phyloP scores from a whole-genome alignment of 2,329 filamentous ascomycete genomes.

The Ceratocystis lukuohia region DNA sequence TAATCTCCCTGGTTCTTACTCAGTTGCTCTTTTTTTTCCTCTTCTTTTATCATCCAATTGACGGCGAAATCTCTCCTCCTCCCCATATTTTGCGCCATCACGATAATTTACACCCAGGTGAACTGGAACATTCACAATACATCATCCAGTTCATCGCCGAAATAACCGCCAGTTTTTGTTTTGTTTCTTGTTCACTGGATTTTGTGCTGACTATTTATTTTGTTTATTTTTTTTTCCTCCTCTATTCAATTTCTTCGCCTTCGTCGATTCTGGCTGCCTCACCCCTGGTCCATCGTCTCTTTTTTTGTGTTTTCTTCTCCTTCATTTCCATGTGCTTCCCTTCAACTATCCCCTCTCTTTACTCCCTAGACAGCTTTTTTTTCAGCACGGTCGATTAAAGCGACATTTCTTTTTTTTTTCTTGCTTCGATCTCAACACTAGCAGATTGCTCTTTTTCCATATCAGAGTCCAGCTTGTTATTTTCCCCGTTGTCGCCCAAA shows the following conservation, averaged over 20 bases:
- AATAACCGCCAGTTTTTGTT: background rate
- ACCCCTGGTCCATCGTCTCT: background rate
- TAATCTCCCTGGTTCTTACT: conserved; percentile 9
- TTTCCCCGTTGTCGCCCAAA: background rate
- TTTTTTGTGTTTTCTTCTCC: conserved; percentile 1
- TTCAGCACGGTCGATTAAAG: background rate
- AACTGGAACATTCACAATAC: too few relatives aligned
- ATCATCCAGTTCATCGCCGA: background rate
- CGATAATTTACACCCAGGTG: background rate
- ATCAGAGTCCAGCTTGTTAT: background rate
- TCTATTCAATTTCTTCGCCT: background rate
- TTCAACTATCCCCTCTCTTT: conserved; percentile 5
- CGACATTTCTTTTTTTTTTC: background rate
- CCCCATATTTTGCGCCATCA: conserved; percentile 7
- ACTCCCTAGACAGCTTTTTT: conserved; percentile 7
- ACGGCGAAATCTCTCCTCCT: conserved; percentile 3
- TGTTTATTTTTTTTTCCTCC: background rate
- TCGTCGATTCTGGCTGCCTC: background rate
- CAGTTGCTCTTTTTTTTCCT: conserved; percentile 10
- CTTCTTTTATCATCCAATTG: conserved; percentile 4
- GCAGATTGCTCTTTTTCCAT: background rate
- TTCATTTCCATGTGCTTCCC: conserved; percentile 5
- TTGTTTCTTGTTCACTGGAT: background rate
- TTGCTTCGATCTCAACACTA: background rate
- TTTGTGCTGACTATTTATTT: background rate